A percentile compares a stretch with the other conserved stretches of the same genome.
Conservation (phyloP, 306 rosid species). For the Gynostemma pentaphyllum region DNA sequence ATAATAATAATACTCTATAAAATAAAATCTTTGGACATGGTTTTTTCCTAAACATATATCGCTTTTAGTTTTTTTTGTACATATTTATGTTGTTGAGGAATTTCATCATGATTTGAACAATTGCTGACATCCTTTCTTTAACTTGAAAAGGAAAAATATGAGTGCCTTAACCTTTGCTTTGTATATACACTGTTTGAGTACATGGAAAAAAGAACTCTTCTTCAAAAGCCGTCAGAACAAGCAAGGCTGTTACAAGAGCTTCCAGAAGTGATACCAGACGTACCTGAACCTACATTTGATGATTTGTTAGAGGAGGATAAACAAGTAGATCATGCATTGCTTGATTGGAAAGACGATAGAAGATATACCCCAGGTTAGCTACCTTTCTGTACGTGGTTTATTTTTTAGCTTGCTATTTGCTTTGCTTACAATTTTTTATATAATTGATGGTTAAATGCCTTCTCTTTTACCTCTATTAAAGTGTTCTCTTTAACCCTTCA, state of each 20-base stretch:
- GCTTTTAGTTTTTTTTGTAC: not conserved
- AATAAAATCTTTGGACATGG: not conserved
- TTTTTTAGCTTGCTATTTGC: not conserved
- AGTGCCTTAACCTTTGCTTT: constrained; percentile 38
- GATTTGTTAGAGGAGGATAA: constrained; percentile 18
- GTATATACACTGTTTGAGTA: constrained; percentile 37
- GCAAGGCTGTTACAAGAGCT: constrained; percentile 32
- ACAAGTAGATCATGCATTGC: constrained; percentile 20
- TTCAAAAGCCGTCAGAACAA: constrained; percentile 42
- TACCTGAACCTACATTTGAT: constrained; percentile 19
- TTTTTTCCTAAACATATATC: not conserved
- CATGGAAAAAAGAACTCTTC: constrained; percentile 34
- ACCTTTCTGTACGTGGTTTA: not conserved
- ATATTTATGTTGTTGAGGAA: not conserved
- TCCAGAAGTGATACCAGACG: constrained; percentile 51
- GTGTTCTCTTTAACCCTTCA: not conserved
- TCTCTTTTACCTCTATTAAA: not conserved
- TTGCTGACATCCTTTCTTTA: not conserved
- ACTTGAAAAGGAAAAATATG: not conserved
- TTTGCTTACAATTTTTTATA: not conserved
- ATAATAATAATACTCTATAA: not conserved
- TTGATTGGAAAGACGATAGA: not conserved
- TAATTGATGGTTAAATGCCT: not conserved
- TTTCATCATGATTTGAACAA: not conserved
- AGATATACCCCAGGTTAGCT: not conserved